Percentiles rank a stretch among this genome's conserved stretches.
Evolutionary conservation across 2,329 filamentous ascomycete species (phyloP).

Genomic region (Zasmidium angulare): DNA sequence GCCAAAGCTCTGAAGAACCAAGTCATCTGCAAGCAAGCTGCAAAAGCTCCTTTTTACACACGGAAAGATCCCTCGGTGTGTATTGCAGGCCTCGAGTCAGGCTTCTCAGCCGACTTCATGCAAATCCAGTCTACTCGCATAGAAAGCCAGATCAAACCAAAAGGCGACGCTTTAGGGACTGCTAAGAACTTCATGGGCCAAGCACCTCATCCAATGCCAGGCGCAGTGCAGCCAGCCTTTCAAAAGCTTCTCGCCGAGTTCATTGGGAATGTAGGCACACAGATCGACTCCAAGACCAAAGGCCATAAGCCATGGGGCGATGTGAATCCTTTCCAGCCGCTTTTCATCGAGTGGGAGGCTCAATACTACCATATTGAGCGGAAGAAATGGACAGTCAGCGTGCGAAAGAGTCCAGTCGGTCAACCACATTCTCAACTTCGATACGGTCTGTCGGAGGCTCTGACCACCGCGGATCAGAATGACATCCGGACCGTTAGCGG

Average conservation of each 20-base stretch:
- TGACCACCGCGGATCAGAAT: neutral
- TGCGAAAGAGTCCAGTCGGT: neutral
- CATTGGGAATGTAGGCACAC: neutral
- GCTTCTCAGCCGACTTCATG: neutral
- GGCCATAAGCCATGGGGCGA: neutral
- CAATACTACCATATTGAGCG: constrained; percentile 8
- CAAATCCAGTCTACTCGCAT: neutral
- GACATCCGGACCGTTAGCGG: constrained; percentile 5
- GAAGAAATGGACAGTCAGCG: neutral
- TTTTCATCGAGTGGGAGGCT: constrained; percentile 11
- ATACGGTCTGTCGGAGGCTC: neutral
- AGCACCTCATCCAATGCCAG: constrained; percentile 1
- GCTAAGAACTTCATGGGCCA: neutral
- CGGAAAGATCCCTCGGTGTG: neutral
- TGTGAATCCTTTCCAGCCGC: constrained; percentile 6
- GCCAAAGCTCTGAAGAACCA: neutral
- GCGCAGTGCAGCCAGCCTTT: neutral
- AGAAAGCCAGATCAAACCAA: constrained; percentile 1
- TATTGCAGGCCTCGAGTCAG: neutral
- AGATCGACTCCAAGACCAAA: neutral
- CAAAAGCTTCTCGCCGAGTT: neutral
- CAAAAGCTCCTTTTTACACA: neutral
- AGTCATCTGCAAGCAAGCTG: neutral
- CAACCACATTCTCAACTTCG: neutral
- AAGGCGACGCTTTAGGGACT: neutral